Evolutionary conservation across 2,329 filamentous ascomycete species (phyloP), one percentile per base, ranked within the genome.

Genomic region (Sclerotinia sclerotiorum): DNA sequence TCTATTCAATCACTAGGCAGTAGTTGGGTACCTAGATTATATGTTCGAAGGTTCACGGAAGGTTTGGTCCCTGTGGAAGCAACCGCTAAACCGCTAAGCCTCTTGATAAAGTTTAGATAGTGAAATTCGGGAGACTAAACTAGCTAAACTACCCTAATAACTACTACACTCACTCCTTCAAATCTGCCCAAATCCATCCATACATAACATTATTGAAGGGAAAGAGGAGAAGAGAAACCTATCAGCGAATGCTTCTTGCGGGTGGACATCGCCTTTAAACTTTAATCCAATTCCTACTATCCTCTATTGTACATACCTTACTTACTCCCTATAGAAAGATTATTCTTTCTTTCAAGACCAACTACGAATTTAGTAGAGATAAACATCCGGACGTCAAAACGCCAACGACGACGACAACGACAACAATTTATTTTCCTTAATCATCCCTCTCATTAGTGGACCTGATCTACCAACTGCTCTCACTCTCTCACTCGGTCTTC

Each of bases 81-180:
- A 44, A 58, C 35, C 35, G 55, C 39, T 27, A 42, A 58, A 58
- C 35, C 27, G 27, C 57, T 32, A 29, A 60, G 17, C 56, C 35
- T 35, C 35, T 44, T 42, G n/a, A 44, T 46, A 21, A 44, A 35
- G 19, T 24, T 58, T 21, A 29, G 35, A 42, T 21, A 21, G 17
- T 35, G 54, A 35, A 35, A 11, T 55, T 35, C 19, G 29, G 52
- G 19, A 32, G 29, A 29, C 29, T 29, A 29, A n/a, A n/a, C n/a
- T n/a, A n/a, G n/a, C n/a, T n/a, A n/a, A n/a, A n/a, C n/a, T n/a
- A n/a, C n/a, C n/a, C n/a, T n/a, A n/a, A n/a, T n/a, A n/a, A n/a
- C n/a, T n/a, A n/a, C n/a, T n/a, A n/a, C n/a, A n/a, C n/a, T 52
- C 49, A 27, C 49, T 52, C 49, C 11, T 52, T 52, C 49, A 52